Evolutionary conservation across 1,284 basidiomycete genomes (phyloP), one percentile per base, ranked within the genome.

Genomic region (Ceratobasidium sp.): DNA sequence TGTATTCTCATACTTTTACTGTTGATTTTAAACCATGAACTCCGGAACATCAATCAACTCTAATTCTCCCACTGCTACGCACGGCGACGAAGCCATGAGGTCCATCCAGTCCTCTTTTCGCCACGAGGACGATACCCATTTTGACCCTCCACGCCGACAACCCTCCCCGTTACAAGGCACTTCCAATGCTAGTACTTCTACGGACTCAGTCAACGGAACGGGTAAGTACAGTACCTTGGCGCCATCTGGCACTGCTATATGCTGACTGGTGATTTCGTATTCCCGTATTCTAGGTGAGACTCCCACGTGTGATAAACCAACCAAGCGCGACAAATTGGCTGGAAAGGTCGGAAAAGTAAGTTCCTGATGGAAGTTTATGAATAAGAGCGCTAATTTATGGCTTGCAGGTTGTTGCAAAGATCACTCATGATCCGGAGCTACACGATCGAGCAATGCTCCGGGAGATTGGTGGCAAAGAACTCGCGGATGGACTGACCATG

Each of bases 321-420:
- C 73, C 9, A 76, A 56, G 23, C 73, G 73, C n/a, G 73, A 76
- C 63, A 76, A 53, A 33, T 2, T 76, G n/a, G 51, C 53, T n/a
- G 73, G 73, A 26, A 76, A 76, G 13, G 61, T 76, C 5, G 63
- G 63, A 9, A 64, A 67, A 39, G 73, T 76, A 39, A 33, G 53
- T 23, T 53, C 10, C 12, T 51, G 58, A 33, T 33, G 28, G 4
- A 46, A 5, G 15, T 68, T 2, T 9, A 5, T 40, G 55, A 39
- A 39, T 51, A 10, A 53, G 4, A 40, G 18, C 7, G 12, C 28
- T 15, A 42, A 10, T 28, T 42, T n/a, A 42, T 18, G 28, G 5
- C 40, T 20, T 49, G 15, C 40, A 76, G 63, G 20, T 76, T 15
- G 12, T 76, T 40, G 55, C 46, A 20, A 67, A 66, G 26, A 13